Conservation (phyloP, 805 yeast genomes). For the Ascoidea asiatica region DNA sequence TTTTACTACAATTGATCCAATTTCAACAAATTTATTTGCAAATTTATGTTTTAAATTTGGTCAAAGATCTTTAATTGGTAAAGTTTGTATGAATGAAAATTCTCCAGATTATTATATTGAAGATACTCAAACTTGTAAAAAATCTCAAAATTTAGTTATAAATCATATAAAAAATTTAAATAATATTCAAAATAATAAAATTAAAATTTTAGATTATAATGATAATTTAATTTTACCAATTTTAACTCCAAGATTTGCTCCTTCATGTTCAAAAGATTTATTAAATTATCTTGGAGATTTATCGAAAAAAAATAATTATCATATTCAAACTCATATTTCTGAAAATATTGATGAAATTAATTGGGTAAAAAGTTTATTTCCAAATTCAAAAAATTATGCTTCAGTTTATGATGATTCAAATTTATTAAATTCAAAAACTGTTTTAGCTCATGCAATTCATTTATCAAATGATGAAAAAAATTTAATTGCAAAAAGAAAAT, state of each 20-base stretch:
- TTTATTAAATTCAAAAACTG: slow-evolving; percentile 50
- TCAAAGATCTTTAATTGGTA: slow-evolving; percentile 84
- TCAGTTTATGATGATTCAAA: slow-evolving; percentile 60
- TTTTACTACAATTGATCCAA: slow-evolving; percentile 76
- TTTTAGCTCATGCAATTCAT: slow-evolving; percentile 85
- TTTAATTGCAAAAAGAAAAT: slow-evolving; percentile 34
- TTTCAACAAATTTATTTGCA: slow-evolving; percentile 66
- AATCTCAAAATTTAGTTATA: slow-evolving; percentile 41
- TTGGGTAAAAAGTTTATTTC: slow-evolving; percentile 62
- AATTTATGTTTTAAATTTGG: slow-evolving; percentile 52
- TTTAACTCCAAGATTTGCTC: slow-evolving; percentile 89
- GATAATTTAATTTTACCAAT: slow-evolving; percentile 45
- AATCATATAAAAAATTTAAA: slow-evolving; percentile 30
- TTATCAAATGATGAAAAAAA: slow-evolving; percentile 50
- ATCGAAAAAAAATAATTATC: slow-evolving; percentile 34
- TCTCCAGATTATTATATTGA: slow-evolving; percentile 64
- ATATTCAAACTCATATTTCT: slow-evolving; percentile 83
- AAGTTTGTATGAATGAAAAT: slow-evolving; percentile 86
- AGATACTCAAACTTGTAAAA: slow-evolving; percentile 36
- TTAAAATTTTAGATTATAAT: slow-evolving; percentile 22
- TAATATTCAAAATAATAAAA: slow-evolving; percentile 25
- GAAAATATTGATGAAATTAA: slow-evolving; percentile 68
- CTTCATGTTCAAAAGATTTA: slow-evolving; percentile 58
- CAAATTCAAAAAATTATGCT: slow-evolving; percentile 55
- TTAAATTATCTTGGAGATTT: slow-evolving; percentile 51